These are phyloP conservation scores for Cryptococcus maquisensis DNA, from an alignment of 1,284 basidiomycete species.

Conservation along the genomic window DNA sequence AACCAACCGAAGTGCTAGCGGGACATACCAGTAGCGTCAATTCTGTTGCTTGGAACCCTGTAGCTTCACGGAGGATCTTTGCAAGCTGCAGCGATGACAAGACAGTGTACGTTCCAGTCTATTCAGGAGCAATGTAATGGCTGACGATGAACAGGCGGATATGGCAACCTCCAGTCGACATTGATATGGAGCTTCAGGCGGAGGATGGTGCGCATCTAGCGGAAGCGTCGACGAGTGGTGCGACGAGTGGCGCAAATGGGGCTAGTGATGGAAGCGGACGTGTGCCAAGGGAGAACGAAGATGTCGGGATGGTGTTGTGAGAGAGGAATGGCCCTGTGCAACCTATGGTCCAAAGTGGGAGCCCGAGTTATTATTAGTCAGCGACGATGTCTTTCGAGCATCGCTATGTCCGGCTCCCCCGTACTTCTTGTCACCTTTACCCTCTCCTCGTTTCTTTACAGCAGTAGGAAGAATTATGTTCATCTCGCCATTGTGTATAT, in stretches of 20 bases:
- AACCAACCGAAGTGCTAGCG: constrained; percentile 71
- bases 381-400: background rate
- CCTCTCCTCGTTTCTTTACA: too few relatives aligned
- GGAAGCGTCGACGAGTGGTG: background rate
- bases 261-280: background rate
- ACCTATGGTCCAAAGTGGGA: background rate
- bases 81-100: constrained; percentile 87
- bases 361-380: background rate
- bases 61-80: constrained; percentile 74
- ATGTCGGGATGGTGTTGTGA: background rate
- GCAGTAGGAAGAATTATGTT: too few relatives aligned
- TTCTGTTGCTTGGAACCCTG: constrained; percentile 91
- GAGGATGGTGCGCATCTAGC: constrained; percentile 1
- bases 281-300: background rate
- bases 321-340: background rate
- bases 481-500: too few relatives aligned
- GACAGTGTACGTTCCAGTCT: constrained; percentile 55
- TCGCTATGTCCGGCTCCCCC: background rate
- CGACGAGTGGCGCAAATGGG: background rate
- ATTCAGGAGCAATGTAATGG: background rate
- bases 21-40: constrained; percentile 91
- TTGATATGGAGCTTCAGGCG: constrained; percentile 19
- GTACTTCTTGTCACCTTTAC: too few relatives aligned
- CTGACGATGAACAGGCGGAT: constrained; percentile 17
- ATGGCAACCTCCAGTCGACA: constrained; percentile 31